Evolutionary conservation across 2,329 filamentous ascomycete genomes (phyloP), one percentile per base, ranked within the genome.

Genomic region (Blumeria hordei): DNA sequence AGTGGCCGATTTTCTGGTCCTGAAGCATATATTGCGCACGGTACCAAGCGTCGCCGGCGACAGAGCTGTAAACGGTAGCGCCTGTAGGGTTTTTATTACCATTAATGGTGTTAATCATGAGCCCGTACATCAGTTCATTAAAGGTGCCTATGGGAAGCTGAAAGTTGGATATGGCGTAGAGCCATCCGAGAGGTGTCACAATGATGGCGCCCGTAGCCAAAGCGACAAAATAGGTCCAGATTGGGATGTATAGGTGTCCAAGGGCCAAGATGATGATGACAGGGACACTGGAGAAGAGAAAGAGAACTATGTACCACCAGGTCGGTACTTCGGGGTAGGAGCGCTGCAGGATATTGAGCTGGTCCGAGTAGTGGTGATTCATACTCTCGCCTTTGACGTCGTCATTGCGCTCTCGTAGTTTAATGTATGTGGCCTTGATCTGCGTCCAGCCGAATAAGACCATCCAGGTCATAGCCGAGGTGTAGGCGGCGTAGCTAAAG

Each of bases 1-100:
- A 80, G 59, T 80, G 76, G 0, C 76, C 77, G n/a, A 80, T 77
- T 61, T 80, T 77, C 62, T 76, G 74, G 60, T 81, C 77, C 60
- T 80, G 76, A 0, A 80, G 67, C 68, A 78, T 76, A 21, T 71
- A 69, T 58, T 76, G 74, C 0, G 74, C 74, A 14, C 74, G 66
- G 56, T 78, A 78, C 77, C 77, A 80, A 2, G 76, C 75, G 54
- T 79, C 75, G 11, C 77, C 77, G 1, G 76, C 75, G 14, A 80
- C 77, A 9, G 73, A 67, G 7, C 76, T 73, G 59, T 80, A 80
- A 0, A 73, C 69, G 0, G 73, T 74, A 0, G 76, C 76, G 2
- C 77, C 77, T 6, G 72, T 71, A 0, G 77, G 77, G 58, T 78
- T 77, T 56, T 74, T 74, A 59, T 75, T 70, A 1, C 69, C 68